Base-by-base conservation (phyloP, 148 eudicot genomes). In the Spergularia bocconei region DNA sequence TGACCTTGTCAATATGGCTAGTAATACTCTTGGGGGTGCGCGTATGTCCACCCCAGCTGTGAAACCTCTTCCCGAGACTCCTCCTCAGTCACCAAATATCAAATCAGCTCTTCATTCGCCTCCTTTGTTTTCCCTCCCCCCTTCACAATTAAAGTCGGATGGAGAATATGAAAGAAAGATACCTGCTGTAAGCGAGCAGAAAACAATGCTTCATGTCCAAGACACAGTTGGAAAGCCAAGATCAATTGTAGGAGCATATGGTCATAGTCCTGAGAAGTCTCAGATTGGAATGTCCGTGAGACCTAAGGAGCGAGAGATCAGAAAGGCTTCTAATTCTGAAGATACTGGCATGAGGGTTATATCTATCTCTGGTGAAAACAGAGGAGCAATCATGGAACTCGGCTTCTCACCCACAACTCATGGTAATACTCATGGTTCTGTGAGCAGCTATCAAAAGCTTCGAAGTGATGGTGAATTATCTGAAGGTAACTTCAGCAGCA, bases 331-430 rank as follows among this genome's bases (percentile, higher is more conserved):
- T 2, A 82, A 82, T 23, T 70, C 79, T 16, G 87, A 85, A 58
- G 83, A 84, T 20, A 68, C 15, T 7, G 84, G 83, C 4, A 69
- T 75, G 84, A 84, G 88, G 41, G 19, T 86, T 5, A 75, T 89
- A 74, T 82, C 89, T 16, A 80, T 89, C 59, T 79, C 90, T 21
- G 97, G 97, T 55, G 91, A 89, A 71, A 91, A 91, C 85, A 85
- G 64, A 77, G 97, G 97, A 21, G 97, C 93, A 15, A 56, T 91
- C 33, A 91, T 89, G 97, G 89, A 86, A 53, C 72, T 91, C 33
- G 84, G 85, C 9, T 80, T 80, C 75, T 75, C 86, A 7, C 61
- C 70, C 12, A 84, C 79, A 73, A 76, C 80, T 17, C 70, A 36
- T 56, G 65, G 66, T 50, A 51, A 15, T 3, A 8, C 47, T 19